Evolutionary conservation across 371 early-diverging fungal genomes (phyloP).

Genomic region (Dichotomocladium elegans): DNA sequence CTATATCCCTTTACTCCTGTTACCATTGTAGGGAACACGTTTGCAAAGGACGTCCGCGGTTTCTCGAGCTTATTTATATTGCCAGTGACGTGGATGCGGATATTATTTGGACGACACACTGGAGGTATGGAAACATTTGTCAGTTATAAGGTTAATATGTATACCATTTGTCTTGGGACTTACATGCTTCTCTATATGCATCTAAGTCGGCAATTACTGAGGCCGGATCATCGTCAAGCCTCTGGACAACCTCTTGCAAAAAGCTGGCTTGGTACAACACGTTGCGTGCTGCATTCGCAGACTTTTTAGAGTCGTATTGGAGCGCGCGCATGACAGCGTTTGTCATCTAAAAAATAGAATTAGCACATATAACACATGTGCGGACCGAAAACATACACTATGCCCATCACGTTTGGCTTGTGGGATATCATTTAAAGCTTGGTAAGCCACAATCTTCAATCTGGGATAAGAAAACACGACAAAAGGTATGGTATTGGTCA

Average conservation of each 20-base stretch:
- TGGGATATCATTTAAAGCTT: slow-evolving; percentile 63
- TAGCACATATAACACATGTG: background rate
- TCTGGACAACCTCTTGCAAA: slow-evolving; percentile 47
- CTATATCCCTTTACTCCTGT: background rate
- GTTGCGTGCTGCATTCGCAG: slow-evolving; percentile 46
- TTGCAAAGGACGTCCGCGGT: slow-evolving; percentile 45
- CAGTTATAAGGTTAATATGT: background rate
- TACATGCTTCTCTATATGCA: slow-evolving; percentile 56
- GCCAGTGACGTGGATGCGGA: slow-evolving; percentile 61
- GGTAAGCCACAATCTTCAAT: slow-evolving; percentile 55
- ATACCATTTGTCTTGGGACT: slow-evolving; percentile 7
- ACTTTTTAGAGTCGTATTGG: slow-evolving; percentile 47
- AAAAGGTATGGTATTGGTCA: background rate
- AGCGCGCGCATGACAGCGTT: slow-evolving; percentile 44
- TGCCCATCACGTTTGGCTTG: slow-evolving; percentile 59
- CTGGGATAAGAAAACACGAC: too few species aligned
- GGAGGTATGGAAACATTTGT: background rate
- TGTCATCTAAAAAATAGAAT: slow-evolving; percentile 43
- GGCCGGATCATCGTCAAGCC: slow-evolving; percentile 45
- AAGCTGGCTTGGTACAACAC: slow-evolving; percentile 53
- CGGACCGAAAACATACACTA: slow-evolving; percentile 28
- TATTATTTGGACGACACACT: slow-evolving; percentile 56
- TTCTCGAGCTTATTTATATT: slow-evolving; percentile 46
- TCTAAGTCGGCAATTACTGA: slow-evolving; percentile 46
- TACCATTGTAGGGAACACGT: slow-evolving; percentile 24